These are phyloP conservation scores for Termitomyces sp. DNA, from an alignment of 768 basidiomycete species.

Conservation along the genomic window DNA sequence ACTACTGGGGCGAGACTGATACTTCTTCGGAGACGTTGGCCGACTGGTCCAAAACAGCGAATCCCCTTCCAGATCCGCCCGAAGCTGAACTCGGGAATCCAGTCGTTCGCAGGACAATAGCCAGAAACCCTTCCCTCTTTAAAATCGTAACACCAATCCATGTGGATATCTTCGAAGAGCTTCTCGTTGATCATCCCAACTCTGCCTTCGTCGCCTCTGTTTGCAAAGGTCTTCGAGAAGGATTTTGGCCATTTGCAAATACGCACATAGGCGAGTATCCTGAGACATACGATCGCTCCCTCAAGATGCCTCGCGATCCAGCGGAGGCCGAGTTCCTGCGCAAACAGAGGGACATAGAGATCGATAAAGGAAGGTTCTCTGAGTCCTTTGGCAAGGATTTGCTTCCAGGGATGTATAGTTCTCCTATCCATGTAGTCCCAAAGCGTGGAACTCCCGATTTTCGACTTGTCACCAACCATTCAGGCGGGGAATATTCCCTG, in stretches of 20 bases:
- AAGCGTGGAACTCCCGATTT: neutral
- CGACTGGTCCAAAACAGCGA: neutral
- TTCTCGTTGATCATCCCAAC: neutral
- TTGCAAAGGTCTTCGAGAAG: conserved; percentile 5
- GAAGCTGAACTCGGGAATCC: neutral
- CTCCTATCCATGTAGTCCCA: neutral
- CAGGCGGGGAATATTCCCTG: neutral
- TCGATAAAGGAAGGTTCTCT: neutral
- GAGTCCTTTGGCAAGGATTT: neutral
- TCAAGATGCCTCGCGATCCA: neutral
- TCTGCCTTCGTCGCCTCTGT: neutral
- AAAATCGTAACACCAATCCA: conserved; percentile 1
- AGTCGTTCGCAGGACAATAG: neutral
- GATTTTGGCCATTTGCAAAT: conserved; percentile 5
- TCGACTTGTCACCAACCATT: neutral
- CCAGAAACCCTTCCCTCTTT: neutral
- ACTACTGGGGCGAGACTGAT: neutral
- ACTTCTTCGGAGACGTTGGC: neutral
- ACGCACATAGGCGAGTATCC: neutral
- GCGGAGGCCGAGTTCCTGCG: neutral
- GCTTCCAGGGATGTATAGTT: conserved; percentile 1
- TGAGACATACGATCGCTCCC: neutral
- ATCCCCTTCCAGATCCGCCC: neutral
- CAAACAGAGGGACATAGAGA: conserved; percentile 3
- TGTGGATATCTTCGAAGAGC: neutral